Percentiles rank a stretch among this genome's conserved stretches.
phyloP scores from a whole-genome alignment of 2,329 filamentous ascomycete species.

The Gyromitra esculenta region DNA sequence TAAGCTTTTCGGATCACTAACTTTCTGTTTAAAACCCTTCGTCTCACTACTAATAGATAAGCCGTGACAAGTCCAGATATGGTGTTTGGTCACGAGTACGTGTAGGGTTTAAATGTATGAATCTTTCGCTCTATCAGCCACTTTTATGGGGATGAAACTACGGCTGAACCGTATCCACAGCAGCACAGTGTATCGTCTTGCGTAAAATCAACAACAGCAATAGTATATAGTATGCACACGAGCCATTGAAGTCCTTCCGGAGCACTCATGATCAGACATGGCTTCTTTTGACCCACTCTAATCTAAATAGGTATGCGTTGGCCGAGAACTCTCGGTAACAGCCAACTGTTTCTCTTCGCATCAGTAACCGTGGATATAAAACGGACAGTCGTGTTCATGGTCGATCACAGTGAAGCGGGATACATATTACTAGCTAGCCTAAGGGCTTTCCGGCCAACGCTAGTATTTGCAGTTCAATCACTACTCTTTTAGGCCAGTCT shows the following conservation, averaged over 20 bases:
- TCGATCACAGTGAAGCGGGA: neutral
- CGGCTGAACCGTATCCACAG: neutral
- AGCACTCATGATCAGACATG: too few relatives aligned
- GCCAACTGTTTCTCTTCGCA: neutral
- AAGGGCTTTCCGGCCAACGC: neutral
- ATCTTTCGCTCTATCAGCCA: too few relatives aligned
- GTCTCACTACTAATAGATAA: too few relatives aligned
- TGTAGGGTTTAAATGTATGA: too few relatives aligned
- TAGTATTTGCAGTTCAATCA: neutral
- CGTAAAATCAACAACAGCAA: neutral
- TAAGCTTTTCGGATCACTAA: too few relatives aligned
- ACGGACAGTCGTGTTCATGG: neutral
- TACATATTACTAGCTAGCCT: neutral
- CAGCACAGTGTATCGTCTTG: neutral
- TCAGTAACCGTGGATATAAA: neutral
- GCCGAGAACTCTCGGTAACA: neutral
- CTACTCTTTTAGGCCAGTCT: neutral
- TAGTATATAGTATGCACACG: neutral
- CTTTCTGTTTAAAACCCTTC: too few relatives aligned
- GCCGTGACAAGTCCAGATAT: too few relatives aligned
- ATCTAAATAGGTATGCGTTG: slow-evolving; percentile 1
- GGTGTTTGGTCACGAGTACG: too few relatives aligned
- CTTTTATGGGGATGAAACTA: too few relatives aligned
- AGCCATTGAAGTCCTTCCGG: neutral
- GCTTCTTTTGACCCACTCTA: neutral